phyloP scores from a whole-genome alignment of 2,329 filamentous ascomycete genomes.

The Pestalotiopsis sp. region DNA sequence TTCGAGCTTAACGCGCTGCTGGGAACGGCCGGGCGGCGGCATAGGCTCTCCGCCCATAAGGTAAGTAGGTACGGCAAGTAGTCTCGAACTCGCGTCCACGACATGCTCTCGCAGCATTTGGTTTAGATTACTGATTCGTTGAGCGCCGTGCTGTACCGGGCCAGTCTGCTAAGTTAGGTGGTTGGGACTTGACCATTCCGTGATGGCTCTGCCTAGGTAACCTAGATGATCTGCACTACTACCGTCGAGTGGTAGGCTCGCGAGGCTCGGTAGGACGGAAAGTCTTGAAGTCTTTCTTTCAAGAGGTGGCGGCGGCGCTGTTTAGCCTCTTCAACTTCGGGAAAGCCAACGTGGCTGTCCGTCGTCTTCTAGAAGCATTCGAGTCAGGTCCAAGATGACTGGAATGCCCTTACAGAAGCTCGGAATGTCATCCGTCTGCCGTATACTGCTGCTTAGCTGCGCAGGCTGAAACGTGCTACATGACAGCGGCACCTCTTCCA shows the following conservation, averaged over 20 bases:
- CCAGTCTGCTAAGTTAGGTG: too few species aligned
- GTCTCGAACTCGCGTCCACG: background rate
- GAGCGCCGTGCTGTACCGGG: background rate
- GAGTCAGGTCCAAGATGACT: background rate
- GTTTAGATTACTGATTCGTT: background rate
- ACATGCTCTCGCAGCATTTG: background rate
- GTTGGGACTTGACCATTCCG: background rate
- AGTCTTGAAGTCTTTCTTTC: background rate
- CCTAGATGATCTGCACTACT: background rate
- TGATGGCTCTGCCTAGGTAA: background rate
- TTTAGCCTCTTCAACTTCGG: background rate
- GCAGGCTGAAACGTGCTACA: background rate
- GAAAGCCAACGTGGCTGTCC: background rate
- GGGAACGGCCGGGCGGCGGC: background rate
- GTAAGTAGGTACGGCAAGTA: background rate
- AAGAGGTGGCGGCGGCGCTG: background rate
- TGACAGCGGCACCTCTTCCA: background rate
- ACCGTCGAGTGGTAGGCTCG: background rate
- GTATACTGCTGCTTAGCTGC: background rate
- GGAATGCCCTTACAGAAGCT: background rate
- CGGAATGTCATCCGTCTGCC: background rate
- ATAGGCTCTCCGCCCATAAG: background rate
- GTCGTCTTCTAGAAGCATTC: background rate
- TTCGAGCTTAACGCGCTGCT: background rate
- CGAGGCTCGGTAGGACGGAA: background rate